Percentiles rank a stretch among this genome's conserved stretches.
Conservation (phyloP, 2,329 filamentous ascomycete species). For the Davidsoniella virescens region DNA sequence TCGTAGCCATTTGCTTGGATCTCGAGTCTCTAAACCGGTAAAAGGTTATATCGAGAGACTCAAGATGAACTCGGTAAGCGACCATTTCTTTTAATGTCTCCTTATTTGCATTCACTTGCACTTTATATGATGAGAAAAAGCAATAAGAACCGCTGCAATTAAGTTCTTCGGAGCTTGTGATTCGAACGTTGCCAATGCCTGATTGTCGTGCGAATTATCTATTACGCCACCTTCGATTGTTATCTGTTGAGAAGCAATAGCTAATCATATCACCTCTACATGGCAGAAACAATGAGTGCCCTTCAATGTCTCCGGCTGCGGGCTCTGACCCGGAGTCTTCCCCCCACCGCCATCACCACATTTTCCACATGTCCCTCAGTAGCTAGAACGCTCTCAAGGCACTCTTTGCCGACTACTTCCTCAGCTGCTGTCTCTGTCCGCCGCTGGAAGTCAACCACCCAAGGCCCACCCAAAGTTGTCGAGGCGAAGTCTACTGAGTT, state of each 20-base stretch:
- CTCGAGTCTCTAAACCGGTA: background rate
- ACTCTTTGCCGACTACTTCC: background rate
- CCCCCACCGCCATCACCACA: background rate
- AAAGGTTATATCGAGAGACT: background rate
- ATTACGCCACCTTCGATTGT: background rate
- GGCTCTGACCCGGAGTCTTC: slow-evolving; percentile 9
- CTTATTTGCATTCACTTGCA: background rate
- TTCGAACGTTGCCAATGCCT: slow-evolving; percentile 20
- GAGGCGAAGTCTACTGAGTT: background rate
- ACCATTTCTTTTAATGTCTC: background rate
- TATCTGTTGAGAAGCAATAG: slow-evolving; percentile 12
- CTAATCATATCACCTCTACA: slow-evolving; percentile 12
- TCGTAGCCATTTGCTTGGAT: background rate
- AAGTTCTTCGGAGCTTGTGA: slow-evolving; percentile 30
- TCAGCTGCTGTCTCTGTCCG: background rate
- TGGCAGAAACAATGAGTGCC: slow-evolving; percentile 23
- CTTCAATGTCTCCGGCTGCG: slow-evolving; percentile 23
- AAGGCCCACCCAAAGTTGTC: background rate
- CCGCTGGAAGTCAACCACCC: slow-evolving; percentile 8
- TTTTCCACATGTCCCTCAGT: slow-evolving; percentile 1
- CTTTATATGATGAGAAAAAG: slow-evolving; percentile 24
- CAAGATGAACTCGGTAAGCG: slow-evolving; percentile 14
- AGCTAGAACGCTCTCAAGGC: background rate
- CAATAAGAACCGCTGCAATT: slow-evolving; percentile 34
- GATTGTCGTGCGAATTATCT: background rate